phyloP scores from a whole-genome alignment of 129 eudicot species.

The Apium graveolens region DNA sequence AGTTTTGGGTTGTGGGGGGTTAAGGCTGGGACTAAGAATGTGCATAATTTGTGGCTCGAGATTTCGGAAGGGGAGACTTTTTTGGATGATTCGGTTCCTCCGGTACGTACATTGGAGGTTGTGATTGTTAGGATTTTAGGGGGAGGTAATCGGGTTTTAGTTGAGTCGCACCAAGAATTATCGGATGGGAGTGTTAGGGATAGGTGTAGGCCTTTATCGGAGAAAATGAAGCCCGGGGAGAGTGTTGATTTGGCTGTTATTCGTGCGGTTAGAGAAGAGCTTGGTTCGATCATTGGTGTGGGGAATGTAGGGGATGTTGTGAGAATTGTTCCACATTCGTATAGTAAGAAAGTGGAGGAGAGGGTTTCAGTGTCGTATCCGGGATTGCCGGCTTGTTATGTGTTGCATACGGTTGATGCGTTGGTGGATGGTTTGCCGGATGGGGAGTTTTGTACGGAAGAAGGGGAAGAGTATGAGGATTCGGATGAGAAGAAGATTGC shows the following conservation, averaged over 20 bases:
- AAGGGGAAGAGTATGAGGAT: constrained; percentile 48
- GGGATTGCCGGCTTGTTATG: constrained; percentile 91
- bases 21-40: constrained; percentile 74
- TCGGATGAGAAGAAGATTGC: constrained; percentile 25
- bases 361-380: constrained; percentile 72
- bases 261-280: constrained; percentile 76
- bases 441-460: constrained; percentile 64
- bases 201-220: constrained; percentile 64
- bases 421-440: constrained; percentile 76
- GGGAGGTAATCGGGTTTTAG: constrained; percentile 24
- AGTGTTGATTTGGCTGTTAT: constrained; percentile 51
- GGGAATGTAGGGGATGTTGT: constrained; percentile 20
- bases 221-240: constrained; percentile 88
- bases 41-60: constrained; percentile 75
- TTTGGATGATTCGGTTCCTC: constrained; percentile 57
- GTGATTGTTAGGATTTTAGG: constrained; percentile 43
- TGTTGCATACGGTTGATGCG: constrained; percentile 73
- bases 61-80: constrained; percentile 66
- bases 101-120: constrained; percentile 60
- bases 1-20: constrained; percentile 70
- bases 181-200: constrained; percentile 57
- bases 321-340: constrained; percentile 44
- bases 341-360: constrained; percentile 69
- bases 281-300: constrained; percentile 35
- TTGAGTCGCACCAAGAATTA: constrained; percentile 71